These are phyloP conservation scores for Candida glaebosa DNA, from an alignment of 805 yeast genomes.

Conservation along the genomic window DNA sequence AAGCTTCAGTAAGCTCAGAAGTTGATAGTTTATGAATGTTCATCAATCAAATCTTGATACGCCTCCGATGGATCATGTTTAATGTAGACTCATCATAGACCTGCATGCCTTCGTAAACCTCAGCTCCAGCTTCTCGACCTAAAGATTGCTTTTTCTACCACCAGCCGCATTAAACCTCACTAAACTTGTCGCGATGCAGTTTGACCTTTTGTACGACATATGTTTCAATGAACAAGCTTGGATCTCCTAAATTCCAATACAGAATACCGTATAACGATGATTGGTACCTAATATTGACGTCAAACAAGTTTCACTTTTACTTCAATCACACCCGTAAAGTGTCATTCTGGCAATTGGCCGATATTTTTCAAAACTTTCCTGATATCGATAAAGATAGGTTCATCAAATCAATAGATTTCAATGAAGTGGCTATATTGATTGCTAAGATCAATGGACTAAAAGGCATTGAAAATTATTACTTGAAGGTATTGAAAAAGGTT, in stretches of 20 bases:
- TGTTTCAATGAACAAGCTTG: conserved; percentile 6
- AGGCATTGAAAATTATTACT: not conserved
- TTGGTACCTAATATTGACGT: conserved; percentile 31
- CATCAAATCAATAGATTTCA: conserved; percentile 21
- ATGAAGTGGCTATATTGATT: conserved; percentile 25
- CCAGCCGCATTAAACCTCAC: no score
- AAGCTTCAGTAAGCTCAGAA: no score
- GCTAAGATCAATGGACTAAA: conserved; percentile 23
- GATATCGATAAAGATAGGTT: conserved; percentile 22
- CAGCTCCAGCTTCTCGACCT: no score
- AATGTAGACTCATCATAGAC: no score
- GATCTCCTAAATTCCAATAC: conserved; percentile 17
- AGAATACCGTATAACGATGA: conserved; percentile 12
- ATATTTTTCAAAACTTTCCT: conserved; percentile 14
- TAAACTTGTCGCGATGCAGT: no score
- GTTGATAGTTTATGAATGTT: no score
- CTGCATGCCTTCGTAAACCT: no score
- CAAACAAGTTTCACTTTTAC: conserved; percentile 28
- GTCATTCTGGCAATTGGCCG: conserved; percentile 35
- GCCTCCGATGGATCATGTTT: no score
- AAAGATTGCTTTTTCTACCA: no score
- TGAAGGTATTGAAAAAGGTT: not conserved
- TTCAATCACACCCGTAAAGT: conserved; percentile 16
- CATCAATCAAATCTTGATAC: no score
- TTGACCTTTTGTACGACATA: no score